Evolutionary conservation across 78 protist species (phyloP).

Genomic region (Dictyostelium intermedium): DNA sequence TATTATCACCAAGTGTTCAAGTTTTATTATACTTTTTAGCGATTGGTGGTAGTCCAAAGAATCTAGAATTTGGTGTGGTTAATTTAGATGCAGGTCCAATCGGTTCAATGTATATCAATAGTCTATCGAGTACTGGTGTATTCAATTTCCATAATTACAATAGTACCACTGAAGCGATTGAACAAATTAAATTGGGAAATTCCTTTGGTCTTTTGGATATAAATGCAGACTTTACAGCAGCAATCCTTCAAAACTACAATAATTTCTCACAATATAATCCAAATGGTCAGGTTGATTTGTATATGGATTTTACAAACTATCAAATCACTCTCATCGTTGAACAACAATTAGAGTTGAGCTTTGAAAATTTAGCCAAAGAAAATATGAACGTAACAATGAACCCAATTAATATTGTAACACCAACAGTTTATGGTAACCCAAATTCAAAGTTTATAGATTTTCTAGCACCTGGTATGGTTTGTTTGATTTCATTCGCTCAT

Average conservation of each 20-base stretch:
- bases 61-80: slow-evolving; percentile 31
- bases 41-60: slow-evolving; percentile 58
- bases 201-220: slow-evolving; percentile 1
- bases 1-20: slow-evolving; percentile 48
- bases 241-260: background rate
- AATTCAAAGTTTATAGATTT: slow-evolving; percentile 46
- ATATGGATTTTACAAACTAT: slow-evolving; percentile 50
- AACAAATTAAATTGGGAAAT: slow-evolving; percentile 18
- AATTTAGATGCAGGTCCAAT: slow-evolving; percentile 37
- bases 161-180: background rate
- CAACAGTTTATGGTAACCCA: slow-evolving; percentile 56
- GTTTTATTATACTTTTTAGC: slow-evolving; percentile 52
- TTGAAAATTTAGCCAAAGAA: background rate
- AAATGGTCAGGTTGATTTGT: background rate
- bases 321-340: slow-evolving; percentile 24
- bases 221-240: background rate
- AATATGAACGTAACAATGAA: background rate
- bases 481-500: slow-evolving; percentile 36
- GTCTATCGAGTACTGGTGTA: background rate
- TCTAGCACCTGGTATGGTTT: slow-evolving; percentile 77
- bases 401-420: background rate
- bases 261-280: background rate
- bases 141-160: background rate
- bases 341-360: background rate
- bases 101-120: background rate